phyloP scores from a whole-genome alignment of 2,329 filamentous ascomycete species.

The Diaporthe citrichinensis region DNA sequence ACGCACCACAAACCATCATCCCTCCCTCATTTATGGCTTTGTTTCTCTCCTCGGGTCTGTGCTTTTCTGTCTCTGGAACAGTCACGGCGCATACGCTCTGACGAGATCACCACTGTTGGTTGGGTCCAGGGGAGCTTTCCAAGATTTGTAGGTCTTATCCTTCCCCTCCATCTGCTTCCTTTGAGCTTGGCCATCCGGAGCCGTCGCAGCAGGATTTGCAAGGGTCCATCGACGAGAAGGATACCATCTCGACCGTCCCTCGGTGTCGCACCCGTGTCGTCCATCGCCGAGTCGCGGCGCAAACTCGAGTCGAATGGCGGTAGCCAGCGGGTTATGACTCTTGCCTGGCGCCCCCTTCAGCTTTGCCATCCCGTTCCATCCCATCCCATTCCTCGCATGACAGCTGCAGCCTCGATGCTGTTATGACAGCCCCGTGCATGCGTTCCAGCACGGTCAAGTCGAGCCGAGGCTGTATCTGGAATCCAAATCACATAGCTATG shows the following conservation, averaged over 20 bases:
- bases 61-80: conserved; percentile 25
- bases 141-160: conserved; percentile 31
- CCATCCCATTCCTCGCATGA: not conserved
- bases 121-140: conserved; percentile 18
- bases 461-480: conserved; percentile 3
- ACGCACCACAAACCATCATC: not conserved
- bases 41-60: conserved; percentile 21
- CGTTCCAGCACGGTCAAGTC: conserved; percentile 10
- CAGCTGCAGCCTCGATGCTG: not conserved
- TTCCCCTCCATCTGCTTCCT: not conserved
- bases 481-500: not conserved
- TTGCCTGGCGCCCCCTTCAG: not conserved
- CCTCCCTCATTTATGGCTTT: conserved; percentile 4
- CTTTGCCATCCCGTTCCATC: not conserved
- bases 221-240: not conserved
- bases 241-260: not conserved
- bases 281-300: conserved; percentile 16
- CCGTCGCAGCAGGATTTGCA: not conserved
- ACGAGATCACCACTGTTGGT: conserved; percentile 12
- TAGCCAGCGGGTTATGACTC: not conserved
- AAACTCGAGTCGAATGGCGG: conserved; percentile 16
- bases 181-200: conserved; percentile 1
- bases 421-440: conserved; percentile 1
- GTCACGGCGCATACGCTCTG: conserved; percentile 27
- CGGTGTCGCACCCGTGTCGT: not conserved